Conservation (phyloP, 495 filamentous ascomycete species). For the Penicillium bovifimosum region DNA sequence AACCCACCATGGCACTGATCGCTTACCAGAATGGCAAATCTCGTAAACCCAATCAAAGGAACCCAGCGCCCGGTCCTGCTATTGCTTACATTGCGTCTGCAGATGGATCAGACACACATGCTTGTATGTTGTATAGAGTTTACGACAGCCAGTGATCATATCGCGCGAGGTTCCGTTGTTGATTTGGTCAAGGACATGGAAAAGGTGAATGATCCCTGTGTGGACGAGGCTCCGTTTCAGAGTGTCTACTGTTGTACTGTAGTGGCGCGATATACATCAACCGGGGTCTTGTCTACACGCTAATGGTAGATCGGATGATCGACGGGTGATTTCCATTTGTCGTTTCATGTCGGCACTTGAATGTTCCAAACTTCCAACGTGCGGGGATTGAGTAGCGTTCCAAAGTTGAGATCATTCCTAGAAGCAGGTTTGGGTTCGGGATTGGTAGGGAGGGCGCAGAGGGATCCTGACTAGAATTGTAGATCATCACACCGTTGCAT, state of each 20-base stretch:
- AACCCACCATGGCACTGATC: not conserved
- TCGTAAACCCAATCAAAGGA: not conserved
- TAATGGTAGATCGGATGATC: conserved; percentile 26
- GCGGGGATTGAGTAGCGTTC: conserved; percentile 2
- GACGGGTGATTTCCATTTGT: conserved; percentile 3
- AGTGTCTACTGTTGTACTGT: not conserved
- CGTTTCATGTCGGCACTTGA: conserved; percentile 15
- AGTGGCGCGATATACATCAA: not conserved
- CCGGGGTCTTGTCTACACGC: not conserved
- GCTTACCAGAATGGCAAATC: not conserved
- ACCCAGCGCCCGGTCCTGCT: not conserved
- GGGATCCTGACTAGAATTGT: not conserved
- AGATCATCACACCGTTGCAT: conserved; percentile 28
- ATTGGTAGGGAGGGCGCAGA: not conserved
- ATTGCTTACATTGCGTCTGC: not conserved
- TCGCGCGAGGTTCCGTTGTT: not conserved
- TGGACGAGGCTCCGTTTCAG: too few relatives aligned
- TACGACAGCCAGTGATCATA: not conserved
- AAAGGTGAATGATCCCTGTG: not conserved
- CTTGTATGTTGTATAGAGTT: not conserved
- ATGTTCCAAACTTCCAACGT: conserved; percentile 14
- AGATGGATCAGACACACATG: too few relatives aligned
- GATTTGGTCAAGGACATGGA: not conserved
- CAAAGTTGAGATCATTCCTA: not conserved
- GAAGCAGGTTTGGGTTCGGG: not conserved